Evolutionary conservation across 768 basidiomycete species (phyloP).

Genomic region (Tricholomella constricta): DNA sequence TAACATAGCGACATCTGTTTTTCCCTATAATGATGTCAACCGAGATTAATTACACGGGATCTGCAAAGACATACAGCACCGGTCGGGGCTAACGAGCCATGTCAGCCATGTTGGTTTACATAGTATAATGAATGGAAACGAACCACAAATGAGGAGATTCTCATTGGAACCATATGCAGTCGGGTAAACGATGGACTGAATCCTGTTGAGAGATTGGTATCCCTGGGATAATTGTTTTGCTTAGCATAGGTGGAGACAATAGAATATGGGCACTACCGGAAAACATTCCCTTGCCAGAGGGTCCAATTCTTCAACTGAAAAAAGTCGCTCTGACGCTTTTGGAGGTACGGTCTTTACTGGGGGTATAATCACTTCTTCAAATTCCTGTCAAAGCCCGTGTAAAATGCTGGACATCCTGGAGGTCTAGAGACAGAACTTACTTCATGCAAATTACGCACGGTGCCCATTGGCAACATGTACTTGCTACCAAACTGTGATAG

Average conservation of each 20-base stretch:
- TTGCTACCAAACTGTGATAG: constrained; percentile 75
- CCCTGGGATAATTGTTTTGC: constrained; percentile 48
- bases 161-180: constrained; percentile 95
- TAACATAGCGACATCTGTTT: constrained; percentile 98
- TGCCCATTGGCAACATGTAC: constrained; percentile 84
- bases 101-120: not conserved
- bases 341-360: constrained; percentile 81
- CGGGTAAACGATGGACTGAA: constrained; percentile 93
- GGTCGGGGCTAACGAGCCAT: constrained; percentile 73
- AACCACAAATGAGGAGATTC: constrained; percentile 93
- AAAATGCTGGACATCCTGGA: not conserved
- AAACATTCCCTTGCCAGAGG: constrained; percentile 80
- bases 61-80: constrained; percentile 80
- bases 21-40: constrained; percentile 62
- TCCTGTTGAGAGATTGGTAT: constrained; percentile 84
- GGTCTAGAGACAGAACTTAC: constrained; percentile 38
- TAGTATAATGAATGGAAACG: constrained; percentile 21
- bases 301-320: constrained; percentile 74
- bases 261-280: constrained; percentile 49
- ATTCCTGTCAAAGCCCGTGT: constrained; percentile 52
- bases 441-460: constrained; percentile 64
- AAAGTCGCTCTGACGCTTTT: constrained; percentile 65
- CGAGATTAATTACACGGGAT: not conserved
- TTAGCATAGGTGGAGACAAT: too few relatives aligned
- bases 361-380: constrained; percentile 89